Base-by-base conservation (phyloP, 1,284 basidiomycete genomes). In the Trametes versicolor region DNA sequence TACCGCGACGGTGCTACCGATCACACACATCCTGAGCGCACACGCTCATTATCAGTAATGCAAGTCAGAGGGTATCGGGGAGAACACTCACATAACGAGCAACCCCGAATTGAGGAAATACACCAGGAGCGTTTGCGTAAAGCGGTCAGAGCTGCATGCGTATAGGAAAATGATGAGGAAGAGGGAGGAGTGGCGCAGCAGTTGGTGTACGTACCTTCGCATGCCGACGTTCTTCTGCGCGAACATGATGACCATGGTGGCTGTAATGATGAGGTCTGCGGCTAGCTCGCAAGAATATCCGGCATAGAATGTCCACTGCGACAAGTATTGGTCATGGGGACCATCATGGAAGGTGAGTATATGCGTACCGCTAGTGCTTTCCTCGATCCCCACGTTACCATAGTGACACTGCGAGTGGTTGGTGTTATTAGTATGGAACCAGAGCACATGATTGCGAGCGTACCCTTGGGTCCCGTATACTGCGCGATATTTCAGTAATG, bases 81-180 rank as follows among this genome's bases (percentile, higher is more conserved):
- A 23, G 3, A 10, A 6, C 23, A 36, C 58, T 32, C n/a, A 60
- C 58, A 60, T 60, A 19, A 60, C 58, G 4, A 60, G 58, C 39
- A 60, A 13, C 1, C 58, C 58, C 2, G 58, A 52, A 17, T 60
- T 60, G 29, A 60, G 50, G 5, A 37, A 29, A 25, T 60, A 60
- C 4, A 51, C 27, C 6, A 60, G 25, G 9, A 60, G 50, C 1
- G 47, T 58, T 21, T 58, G 56, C 1, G 56, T 29, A 34, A 58
- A 29, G 29, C 17, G 5, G 4, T 49, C 36, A 1, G 58, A 23
- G 15, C 49, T 50, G 29, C 19, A 17, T 8, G 41, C 41, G 15
- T n/a, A 17, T 17, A 8, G 32, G 13, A 50, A 2, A 29, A 21
- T 21, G 4, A 21, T 48, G 45, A 48, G 45, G n/a, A n/a, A n/a